A percentile compares a stretch with the other conserved stretches of the same genome.
Conservation (phyloP, 768 basidiomycete genomes). For the Butyriboletus loyo region DNA sequence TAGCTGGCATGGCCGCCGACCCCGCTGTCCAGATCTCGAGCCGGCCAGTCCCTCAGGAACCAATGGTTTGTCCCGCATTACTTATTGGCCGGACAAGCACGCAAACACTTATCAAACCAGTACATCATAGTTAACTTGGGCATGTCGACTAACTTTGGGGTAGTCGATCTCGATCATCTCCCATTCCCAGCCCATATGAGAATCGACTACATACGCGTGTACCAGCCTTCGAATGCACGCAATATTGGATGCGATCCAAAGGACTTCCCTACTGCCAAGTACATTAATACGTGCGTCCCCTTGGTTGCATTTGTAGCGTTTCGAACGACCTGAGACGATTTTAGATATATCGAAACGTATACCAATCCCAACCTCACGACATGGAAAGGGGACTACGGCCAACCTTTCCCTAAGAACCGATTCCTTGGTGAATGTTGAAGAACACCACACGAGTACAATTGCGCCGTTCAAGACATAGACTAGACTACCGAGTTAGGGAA, state of each 20-base stretch:
- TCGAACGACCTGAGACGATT: not conserved
- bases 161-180: conserved; percentile 51
- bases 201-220: conserved; percentile 65
- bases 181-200: conserved; percentile 48
- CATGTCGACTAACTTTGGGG: conserved; percentile 58
- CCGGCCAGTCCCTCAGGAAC: conserved; percentile 76
- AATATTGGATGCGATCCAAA: conserved; percentile 74
- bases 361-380: conserved; percentile 52
- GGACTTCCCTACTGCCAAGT: conserved; percentile 64
- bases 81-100: not conserved
- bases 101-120: conserved; percentile 24
- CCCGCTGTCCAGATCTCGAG: conserved; percentile 53
- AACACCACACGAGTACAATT: too few species aligned
- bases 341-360: conserved; percentile 66
- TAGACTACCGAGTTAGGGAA: not conserved
- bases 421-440: conserved; percentile 42
- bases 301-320: not conserved
- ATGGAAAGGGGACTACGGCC: conserved; percentile 42
- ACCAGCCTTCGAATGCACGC: conserved; percentile 57
- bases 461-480: not conserved
- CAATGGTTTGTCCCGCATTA: conserved; percentile 57
- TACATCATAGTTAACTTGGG: conserved; percentile 58
- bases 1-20: conserved; percentile 65
- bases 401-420: conserved; percentile 50
- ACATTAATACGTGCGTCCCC: conserved; percentile 56